These are phyloP conservation scores for Lecanicillium sp. DNA, from an alignment of 2,329 filamentous ascomycete species.

Conservation along the genomic window DNA sequence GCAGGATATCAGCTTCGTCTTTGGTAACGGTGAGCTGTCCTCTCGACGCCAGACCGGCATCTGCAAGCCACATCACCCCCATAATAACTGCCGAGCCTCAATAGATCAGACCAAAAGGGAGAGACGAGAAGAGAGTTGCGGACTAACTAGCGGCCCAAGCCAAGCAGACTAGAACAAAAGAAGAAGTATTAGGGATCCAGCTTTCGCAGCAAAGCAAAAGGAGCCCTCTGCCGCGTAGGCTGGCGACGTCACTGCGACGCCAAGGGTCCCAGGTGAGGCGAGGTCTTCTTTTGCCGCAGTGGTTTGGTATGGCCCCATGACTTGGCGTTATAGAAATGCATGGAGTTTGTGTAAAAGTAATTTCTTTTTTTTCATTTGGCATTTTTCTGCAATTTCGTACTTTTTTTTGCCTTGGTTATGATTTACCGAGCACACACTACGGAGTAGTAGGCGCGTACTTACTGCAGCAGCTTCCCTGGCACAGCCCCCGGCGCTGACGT, in stretches of 20 bases:
- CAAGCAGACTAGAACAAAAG: not conserved
- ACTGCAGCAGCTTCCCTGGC: not conserved
- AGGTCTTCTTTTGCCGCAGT: too few species aligned
- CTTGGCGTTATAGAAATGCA: not conserved
- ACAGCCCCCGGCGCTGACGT: constrained; percentile 13
- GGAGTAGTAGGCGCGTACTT: not conserved
- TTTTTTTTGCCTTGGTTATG: not conserved
- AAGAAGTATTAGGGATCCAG: not conserved
- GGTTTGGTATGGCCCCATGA: too few species aligned
- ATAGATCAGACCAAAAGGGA: not conserved
- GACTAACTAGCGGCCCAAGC: not conserved
- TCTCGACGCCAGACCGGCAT: too few species aligned
- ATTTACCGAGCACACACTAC: not conserved
- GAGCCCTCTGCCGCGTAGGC: constrained; percentile 3
- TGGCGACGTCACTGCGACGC: not conserved
- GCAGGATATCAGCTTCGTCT: too few species aligned
- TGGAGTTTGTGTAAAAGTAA: not conserved
- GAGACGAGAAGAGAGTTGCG: not conserved
- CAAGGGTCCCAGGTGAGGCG: not conserved
- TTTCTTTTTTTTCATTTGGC: not conserved
- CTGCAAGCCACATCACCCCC: not conserved
- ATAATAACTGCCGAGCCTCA: not conserved
- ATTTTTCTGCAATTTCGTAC: too few species aligned
- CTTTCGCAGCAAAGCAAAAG: not conserved
- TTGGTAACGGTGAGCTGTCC: too few species aligned